Percentiles rank a stretch among this genome's conserved stretches.
Evolutionary conservation across 257 asterid species (phyloP).

Genomic region (Avicennia marina): DNA sequence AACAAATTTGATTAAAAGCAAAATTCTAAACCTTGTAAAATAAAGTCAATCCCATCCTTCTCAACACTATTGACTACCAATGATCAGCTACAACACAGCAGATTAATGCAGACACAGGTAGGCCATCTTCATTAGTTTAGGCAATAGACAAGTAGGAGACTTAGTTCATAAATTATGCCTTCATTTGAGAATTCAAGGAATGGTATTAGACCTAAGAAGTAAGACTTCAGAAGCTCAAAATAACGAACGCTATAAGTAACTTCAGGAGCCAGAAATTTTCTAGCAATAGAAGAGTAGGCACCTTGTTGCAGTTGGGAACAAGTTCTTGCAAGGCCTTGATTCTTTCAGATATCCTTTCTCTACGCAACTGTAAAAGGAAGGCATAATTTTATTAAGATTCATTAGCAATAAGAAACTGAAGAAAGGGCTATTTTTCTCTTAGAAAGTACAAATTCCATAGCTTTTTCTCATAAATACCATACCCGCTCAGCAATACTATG

Average conservation of each 20-base stretch:
- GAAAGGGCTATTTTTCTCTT: not conserved
- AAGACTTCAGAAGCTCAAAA: not conserved
- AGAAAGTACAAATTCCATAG: not conserved
- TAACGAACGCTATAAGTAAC: not conserved
- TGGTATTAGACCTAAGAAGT: not conserved
- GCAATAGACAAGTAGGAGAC: too few species aligned
- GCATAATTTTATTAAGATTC: slow-evolving; percentile 12
- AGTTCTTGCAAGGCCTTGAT: slow-evolving; percentile 91
- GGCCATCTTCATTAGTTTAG: too few species aligned
- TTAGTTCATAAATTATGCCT: too few species aligned
- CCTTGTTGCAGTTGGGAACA: slow-evolving; percentile 94
- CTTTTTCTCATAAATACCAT: slow-evolving; percentile 2
- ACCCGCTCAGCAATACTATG: slow-evolving; percentile 97
- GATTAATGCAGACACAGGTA: too few species aligned
- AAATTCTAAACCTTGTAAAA: slow-evolving; percentile 5
- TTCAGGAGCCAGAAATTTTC: not conserved
- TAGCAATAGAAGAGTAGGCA: slow-evolving; percentile 21
- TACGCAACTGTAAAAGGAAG: slow-evolving; percentile 55
- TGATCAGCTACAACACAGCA: too few species aligned
- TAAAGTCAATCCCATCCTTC: too few species aligned
- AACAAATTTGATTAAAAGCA: slow-evolving; percentile 2
- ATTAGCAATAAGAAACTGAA: not conserved
- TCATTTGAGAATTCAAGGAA: too few species aligned
- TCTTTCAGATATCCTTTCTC: slow-evolving; percentile 88
- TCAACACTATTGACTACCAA: too few species aligned